phyloP scores from a whole-genome alignment of 2,329 filamentous ascomycete species.

The Hypoxylon sp. region DNA sequence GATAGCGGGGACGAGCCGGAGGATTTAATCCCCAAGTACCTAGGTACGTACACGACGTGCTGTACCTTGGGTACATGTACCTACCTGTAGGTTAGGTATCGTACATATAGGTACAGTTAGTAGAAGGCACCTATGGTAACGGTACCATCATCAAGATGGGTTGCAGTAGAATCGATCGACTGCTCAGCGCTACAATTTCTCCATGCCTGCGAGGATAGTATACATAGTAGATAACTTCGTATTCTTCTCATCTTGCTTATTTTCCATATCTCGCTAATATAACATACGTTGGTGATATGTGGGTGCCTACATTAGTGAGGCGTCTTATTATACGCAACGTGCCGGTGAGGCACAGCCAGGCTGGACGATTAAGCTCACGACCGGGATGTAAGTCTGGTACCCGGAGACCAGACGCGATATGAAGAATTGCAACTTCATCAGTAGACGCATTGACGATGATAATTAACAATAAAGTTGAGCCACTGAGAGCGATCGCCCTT shows the following conservation, averaged over 20 bases:
- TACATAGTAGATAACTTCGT: too few species aligned
- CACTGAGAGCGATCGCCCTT: conserved; percentile 15
- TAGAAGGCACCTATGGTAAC: too few species aligned
- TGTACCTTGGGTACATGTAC: too few species aligned
- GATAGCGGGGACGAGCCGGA: conserved; percentile 33
- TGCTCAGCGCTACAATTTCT: too few species aligned
- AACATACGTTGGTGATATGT: too few species aligned
- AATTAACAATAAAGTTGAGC: conserved; percentile 27
- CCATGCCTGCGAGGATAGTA: too few species aligned
- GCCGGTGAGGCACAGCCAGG: conserved; percentile 23
- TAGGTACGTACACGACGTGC: too few species aligned
- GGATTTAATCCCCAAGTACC: conserved; percentile 31
- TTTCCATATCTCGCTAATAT: too few species aligned
- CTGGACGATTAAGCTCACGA: conserved; percentile 21
- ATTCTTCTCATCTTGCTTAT: too few species aligned
- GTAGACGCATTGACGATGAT: conserved; percentile 34
- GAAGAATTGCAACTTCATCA: conserved; percentile 34
- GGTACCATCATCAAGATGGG: conserved; percentile 11
- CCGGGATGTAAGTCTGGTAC: conserved; percentile 28
- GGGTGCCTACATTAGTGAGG: too few species aligned
- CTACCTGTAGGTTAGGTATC: too few species aligned
- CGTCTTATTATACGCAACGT: not conserved
- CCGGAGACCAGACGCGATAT: conserved; percentile 32
- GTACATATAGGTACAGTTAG: too few species aligned
- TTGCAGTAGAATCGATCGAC: conserved; percentile 24